Evolutionary conservation across 495 filamentous ascomycete genomes (phyloP), one percentile per base, ranked within the genome.

Genomic region (Cercophora scortea): DNA sequence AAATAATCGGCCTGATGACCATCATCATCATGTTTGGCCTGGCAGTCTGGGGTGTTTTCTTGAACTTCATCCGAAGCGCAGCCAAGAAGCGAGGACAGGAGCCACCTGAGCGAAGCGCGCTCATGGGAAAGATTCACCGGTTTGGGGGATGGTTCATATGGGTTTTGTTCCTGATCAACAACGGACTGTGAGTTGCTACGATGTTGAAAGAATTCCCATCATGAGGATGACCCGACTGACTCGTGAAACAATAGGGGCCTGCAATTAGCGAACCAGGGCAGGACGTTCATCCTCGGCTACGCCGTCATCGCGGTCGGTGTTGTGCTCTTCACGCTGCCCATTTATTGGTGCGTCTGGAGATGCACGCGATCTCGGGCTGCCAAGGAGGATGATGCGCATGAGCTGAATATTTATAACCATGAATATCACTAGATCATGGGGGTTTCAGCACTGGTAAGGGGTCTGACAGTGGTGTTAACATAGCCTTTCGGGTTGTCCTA

Each of bases 1-100:
- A 86, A 55, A 66, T 83, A 49, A 57, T 85, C 47, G 83, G 83
- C 42, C 60, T 83, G 18, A 47, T 81, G 3, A 67, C 79, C 43
- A 56, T 82, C 39, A 47, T 74, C 32, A 57, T 71, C 15, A 62
- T 80, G 52, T 53, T 81, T 43, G 54, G 61, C 19, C 76, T 82
- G 61, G 71, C 76, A 42, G 53, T 57, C 7, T 68, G 82, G 45
- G 77, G 75, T 17, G 67, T 74, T 52, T 51, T 69, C 35, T 69
- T 81, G 56, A 75, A 80, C 52, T 67, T 68, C 33, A 59, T 72
- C 44, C 81, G 69, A 65, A 74, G 70, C 45, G 55, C 67, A 44
- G 70, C 67, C 11, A 63, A 71, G 54, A 58, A 65, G 32, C 57
- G 70, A 3, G 78, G 76, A 0, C 69, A 73, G 49, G 55, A 49